Evolutionary conservation across 2,329 filamentous ascomycete genomes (phyloP).

Genomic region (Graphilbum ipis-grandicollis): DNA sequence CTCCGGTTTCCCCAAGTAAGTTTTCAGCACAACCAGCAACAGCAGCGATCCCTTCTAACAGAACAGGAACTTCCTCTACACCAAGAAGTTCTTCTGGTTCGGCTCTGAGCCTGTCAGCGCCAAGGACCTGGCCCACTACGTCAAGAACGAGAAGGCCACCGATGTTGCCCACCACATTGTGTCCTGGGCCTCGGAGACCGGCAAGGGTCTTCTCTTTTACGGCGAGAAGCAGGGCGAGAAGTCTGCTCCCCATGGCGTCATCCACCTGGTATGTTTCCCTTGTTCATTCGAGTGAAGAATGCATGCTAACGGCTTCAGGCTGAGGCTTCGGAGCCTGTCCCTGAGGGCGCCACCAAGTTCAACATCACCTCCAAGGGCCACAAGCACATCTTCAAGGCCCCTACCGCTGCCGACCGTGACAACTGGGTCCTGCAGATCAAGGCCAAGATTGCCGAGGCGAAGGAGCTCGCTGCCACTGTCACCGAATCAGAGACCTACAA

Average conservation of each 20-base stretch:
- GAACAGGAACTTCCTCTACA: slow-evolving; percentile 65
- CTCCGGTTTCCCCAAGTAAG: slow-evolving; percentile 73
- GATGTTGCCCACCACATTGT: slow-evolving; percentile 58
- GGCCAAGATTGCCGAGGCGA: slow-evolving; percentile 68
- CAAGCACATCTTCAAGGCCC: slow-evolving; percentile 88
- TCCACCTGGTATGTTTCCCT: slow-evolving; percentile 55
- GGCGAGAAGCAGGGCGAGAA: slow-evolving; percentile 74
- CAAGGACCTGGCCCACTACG: slow-evolving; percentile 58
- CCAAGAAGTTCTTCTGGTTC: slow-evolving; percentile 90
- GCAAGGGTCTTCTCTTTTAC: slow-evolving; percentile 88
- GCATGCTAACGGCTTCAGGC: slow-evolving; percentile 19
- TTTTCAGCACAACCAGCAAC: slow-evolving; percentile 3
- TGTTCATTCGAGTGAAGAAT: not conserved
- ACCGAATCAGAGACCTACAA: slow-evolving; percentile 78
- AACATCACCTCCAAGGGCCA: slow-evolving; percentile 68
- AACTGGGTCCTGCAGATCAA: slow-evolving; percentile 81
- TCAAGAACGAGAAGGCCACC: slow-evolving; percentile 75
- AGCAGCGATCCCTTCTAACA: slow-evolving; percentile 1
- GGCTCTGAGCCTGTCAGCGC: slow-evolving; percentile 48
- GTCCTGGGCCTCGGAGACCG: slow-evolving; percentile 84
- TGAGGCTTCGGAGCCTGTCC: slow-evolving; percentile 51
- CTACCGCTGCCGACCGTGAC: slow-evolving; percentile 59
- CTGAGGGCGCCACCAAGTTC: slow-evolving; percentile 68
- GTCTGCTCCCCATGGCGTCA: slow-evolving; percentile 59
- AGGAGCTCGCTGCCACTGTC: slow-evolving; percentile 58